Evolutionary conservation across 2,329 filamentous ascomycete species (phyloP).

Genomic region (Trichoderma simmonsii): DNA sequence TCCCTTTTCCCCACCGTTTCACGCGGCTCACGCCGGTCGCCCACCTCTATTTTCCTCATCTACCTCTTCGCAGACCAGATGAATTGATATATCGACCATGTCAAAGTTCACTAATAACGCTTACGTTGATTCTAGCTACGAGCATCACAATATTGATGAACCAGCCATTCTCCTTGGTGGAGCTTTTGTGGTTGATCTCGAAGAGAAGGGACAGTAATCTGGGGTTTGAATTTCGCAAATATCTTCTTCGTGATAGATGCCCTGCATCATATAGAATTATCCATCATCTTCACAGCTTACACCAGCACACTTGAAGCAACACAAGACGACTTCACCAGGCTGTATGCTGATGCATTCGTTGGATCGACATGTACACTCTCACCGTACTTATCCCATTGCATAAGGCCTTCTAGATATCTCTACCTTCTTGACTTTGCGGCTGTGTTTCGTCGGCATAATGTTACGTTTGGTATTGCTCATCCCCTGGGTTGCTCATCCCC

Average conservation of each 20-base stretch:
- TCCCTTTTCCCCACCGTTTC: neutral
- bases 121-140: slow-evolving; percentile 55
- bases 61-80: neutral
- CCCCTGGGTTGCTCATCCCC: neutral
- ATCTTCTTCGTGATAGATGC: neutral
- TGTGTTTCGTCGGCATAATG: neutral
- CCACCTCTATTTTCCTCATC: neutral
- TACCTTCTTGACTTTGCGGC: neutral
- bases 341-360: neutral
- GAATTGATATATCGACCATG: neutral
- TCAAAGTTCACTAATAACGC: neutral
- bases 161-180: slow-evolving; percentile 77
- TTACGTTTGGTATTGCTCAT: neutral
- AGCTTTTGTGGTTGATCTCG: slow-evolving; percentile 56
- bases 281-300: neutral
- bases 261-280: neutral
- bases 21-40: neutral
- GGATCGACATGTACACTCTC: neutral
- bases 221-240: neutral
- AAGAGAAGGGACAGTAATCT: slow-evolving; percentile 21
- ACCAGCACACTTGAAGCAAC: neutral
- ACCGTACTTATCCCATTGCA: neutral
- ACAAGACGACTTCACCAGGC: neutral
- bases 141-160: slow-evolving; percentile 74
- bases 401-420: too few relatives aligned